phyloP scores from a whole-genome alignment of 495 filamentous ascomycete species.

The Annulohypoxylon moriforme region DNA sequence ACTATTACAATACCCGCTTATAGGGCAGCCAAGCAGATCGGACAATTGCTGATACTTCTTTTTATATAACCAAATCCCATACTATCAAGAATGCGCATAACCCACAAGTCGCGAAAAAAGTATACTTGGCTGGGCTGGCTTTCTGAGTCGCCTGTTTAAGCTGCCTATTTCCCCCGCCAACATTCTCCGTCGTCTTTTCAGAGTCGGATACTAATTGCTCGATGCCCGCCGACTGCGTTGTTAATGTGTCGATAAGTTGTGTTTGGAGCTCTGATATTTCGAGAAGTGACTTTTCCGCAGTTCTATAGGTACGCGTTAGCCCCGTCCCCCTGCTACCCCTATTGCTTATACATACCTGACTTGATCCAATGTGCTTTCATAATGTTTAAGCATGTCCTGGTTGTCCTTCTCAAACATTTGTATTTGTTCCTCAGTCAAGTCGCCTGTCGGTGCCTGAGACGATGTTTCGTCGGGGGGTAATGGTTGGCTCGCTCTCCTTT shows the following conservation, averaged over 20 bases:
- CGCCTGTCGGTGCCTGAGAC: constrained; percentile 58
- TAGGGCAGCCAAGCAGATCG: background rate
- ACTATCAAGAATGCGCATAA: constrained; percentile 84
- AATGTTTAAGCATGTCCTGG: constrained; percentile 88
- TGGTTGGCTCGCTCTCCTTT: constrained; percentile 35
- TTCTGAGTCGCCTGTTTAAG: constrained; percentile 85
- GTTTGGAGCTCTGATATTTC: constrained; percentile 95
- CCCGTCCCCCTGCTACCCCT: background rate
- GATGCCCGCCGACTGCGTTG: constrained; percentile 86
- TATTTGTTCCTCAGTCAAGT: constrained; percentile 82
- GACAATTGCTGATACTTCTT: background rate
- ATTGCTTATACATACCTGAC: constrained; percentile 73
- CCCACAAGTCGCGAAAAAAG: constrained; percentile 87
- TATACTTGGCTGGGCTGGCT: constrained; percentile 83
- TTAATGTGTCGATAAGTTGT: constrained; percentile 84
- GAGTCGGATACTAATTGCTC: constrained; percentile 90
- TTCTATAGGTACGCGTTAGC: constrained; percentile 61
- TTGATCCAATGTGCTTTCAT: constrained; percentile 90
- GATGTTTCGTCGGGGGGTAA: constrained; percentile 31
- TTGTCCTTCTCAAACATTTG: constrained; percentile 97
- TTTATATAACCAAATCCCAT: constrained; percentile 92
- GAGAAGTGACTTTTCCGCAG: constrained; percentile 87
- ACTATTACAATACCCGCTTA: constrained; percentile 6
- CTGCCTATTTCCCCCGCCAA: constrained; percentile 90
- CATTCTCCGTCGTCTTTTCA: constrained; percentile 80